Evolutionary conservation across 768 basidiomycete species (phyloP).

Genomic region (Leccinellum albellum): DNA sequence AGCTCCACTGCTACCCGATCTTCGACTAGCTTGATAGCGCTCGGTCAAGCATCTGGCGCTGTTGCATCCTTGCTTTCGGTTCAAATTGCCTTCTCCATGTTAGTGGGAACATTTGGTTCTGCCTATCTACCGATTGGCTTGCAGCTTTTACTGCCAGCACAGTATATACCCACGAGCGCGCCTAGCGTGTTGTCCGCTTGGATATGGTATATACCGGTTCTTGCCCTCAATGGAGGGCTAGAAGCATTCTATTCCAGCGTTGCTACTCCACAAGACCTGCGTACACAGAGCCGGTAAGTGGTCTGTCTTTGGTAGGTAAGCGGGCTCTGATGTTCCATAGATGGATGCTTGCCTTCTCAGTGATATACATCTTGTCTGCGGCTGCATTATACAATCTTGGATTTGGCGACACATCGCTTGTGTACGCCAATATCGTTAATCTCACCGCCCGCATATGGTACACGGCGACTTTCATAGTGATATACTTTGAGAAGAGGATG

Average conservation of each 20-base stretch:
- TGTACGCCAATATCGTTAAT: conserved; percentile 74
- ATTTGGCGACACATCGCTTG: conserved; percentile 64
- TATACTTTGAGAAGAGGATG: conserved; percentile 41
- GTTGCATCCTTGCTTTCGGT: conserved; percentile 60
- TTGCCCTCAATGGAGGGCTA: conserved; percentile 86
- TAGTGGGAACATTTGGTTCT: conserved; percentile 73
- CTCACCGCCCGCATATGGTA: conserved; percentile 61
- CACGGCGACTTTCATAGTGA: conserved; percentile 45
- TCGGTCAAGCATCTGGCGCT: conserved; percentile 45
- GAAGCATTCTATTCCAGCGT: conserved; percentile 89
- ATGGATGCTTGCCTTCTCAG: conserved; percentile 80
- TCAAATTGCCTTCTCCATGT: conserved; percentile 61
- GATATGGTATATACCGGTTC: conserved; percentile 83
- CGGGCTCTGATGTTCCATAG: conserved; percentile 25
- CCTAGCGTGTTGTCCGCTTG: conserved; percentile 74
- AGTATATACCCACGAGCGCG: conserved; percentile 75
- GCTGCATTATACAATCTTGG: conserved; percentile 42
- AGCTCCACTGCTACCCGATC: neutral
- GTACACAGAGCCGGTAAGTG: conserved; percentile 58
- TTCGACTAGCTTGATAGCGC: conserved; percentile 1
- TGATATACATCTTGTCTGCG: conserved; percentile 58
- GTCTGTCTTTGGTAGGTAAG: neutral
- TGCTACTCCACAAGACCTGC: conserved; percentile 64
- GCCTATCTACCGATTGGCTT: conserved; percentile 69
- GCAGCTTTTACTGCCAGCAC: conserved; percentile 64